Conservation (phyloP, 371 early-diverging fungal genomes). For the Mortierella sp. region DNA sequence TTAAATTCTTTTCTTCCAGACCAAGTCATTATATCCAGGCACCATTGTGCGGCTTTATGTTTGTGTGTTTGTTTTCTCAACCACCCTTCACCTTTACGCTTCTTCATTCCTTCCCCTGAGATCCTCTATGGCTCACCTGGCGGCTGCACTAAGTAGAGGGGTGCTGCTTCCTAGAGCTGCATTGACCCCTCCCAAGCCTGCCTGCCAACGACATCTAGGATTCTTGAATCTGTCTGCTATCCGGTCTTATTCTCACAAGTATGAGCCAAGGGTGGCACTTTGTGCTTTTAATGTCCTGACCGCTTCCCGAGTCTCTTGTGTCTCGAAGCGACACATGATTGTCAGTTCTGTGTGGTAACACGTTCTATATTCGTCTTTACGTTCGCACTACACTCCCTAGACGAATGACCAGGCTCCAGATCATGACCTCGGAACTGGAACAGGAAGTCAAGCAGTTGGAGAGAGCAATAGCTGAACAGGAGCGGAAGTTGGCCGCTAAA, state of each 20-base stretch:
- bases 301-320: too few species aligned
- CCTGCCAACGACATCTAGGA: conserved; percentile 9
- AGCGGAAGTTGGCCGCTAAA: conserved; percentile 27
- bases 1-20: too few species aligned
- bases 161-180: conserved; percentile 6
- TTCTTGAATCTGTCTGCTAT: not conserved
- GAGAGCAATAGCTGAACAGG: conserved; percentile 32
- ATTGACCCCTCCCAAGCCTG: conserved; percentile 7
- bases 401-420: conserved; percentile 30
- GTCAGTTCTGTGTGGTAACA: too few species aligned
- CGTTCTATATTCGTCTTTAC: not conserved
- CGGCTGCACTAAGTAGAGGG: conserved; percentile 25
- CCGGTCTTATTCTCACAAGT: conserved; percentile 46
- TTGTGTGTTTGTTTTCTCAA: too few species aligned
- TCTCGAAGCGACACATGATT: too few species aligned
- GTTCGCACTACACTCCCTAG: conserved; percentile 5
- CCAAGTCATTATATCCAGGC: too few species aligned
- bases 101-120: not conserved
- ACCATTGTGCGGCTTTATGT: too few species aligned
- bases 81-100: not conserved
- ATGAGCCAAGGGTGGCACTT: too few species aligned
- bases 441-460: conserved; percentile 34
- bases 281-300: too few species aligned
- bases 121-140: conserved; percentile 36
- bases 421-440: conserved; percentile 35